A percentile compares a stretch with the other conserved stretches of the same genome.
phyloP scores from a whole-genome alignment of 2,329 filamentous ascomycete species.

The Polytolypa hystricis region DNA sequence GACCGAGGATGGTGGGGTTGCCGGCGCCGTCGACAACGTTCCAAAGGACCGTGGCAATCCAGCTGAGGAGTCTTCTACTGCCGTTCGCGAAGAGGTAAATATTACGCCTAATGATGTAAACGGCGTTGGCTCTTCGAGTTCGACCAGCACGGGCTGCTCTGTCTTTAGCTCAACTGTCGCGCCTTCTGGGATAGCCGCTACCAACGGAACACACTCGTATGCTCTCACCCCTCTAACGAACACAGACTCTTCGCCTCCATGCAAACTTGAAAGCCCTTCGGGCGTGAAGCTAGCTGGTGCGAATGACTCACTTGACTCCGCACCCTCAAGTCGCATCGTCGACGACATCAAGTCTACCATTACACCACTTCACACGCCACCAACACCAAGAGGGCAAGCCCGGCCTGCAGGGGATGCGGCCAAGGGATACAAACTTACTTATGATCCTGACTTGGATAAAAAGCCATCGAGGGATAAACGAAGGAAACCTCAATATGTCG shows the following conservation, averaged over 20 bases:
- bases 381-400: slow-evolving; percentile 38
- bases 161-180: slow-evolving; percentile 52
- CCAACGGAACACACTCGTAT: slow-evolving; percentile 41
- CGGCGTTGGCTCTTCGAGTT: slow-evolving; percentile 61
- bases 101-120: slow-evolving; percentile 35
- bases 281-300: slow-evolving; percentile 26
- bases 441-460: slow-evolving; percentile 53
- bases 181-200: slow-evolving; percentile 43
- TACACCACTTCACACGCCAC: slow-evolving; percentile 33
- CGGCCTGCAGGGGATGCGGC: slow-evolving; percentile 40
- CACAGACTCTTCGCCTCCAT: slow-evolving; percentile 52
- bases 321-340: slow-evolving; percentile 20
- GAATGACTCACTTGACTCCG: slow-evolving; percentile 21
- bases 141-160: slow-evolving; percentile 60
- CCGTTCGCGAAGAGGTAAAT: slow-evolving; percentile 7
- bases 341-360: slow-evolving; percentile 23
- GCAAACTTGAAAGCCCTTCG: slow-evolving; percentile 45
- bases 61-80: neutral
- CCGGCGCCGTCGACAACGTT: neutral
- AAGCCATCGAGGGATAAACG: slow-evolving; percentile 45
- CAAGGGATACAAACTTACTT: slow-evolving; percentile 49
- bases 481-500: slow-evolving; percentile 42
- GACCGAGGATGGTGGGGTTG: slow-evolving; percentile 6
- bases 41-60: neutral
- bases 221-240: slow-evolving; percentile 56